These are phyloP conservation scores for Claviceps quebecensis DNA, from an alignment of 2,329 filamentous ascomycete species.

Conservation along the genomic window DNA sequence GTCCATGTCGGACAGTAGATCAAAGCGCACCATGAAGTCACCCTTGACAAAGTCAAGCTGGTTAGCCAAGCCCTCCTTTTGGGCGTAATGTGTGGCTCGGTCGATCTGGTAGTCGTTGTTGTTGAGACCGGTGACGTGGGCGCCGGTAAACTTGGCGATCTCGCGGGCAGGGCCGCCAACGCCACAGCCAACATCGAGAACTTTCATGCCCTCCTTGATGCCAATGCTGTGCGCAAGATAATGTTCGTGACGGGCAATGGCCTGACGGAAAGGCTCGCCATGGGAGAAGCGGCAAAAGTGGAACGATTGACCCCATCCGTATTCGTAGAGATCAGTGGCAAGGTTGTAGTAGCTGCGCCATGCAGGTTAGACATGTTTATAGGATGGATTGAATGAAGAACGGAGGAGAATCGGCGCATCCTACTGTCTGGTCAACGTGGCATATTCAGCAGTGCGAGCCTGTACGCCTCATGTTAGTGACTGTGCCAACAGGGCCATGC, in stretches of 20 bases:
- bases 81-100: conserved; percentile 73
- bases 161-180: conserved; percentile 90
- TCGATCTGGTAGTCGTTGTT: conserved; percentile 99
- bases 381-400: no score
- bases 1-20: neutral
- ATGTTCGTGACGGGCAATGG: conserved; percentile 93
- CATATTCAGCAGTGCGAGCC: conserved; percentile 77
- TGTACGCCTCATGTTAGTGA: conserved; percentile 20
- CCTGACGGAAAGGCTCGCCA: conserved; percentile 77
- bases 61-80: conserved; percentile 63
- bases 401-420: conserved; percentile 18
- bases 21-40: conserved; percentile 67
- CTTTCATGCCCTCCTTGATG: conserved; percentile 73
- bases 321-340: conserved; percentile 92
- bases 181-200: conserved; percentile 93
- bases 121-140: conserved; percentile 83
- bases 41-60: conserved; percentile 85
- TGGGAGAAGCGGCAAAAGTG: conserved; percentile 91
- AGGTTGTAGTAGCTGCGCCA: conserved; percentile 75
- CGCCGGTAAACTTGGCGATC: conserved; percentile 90
- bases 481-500: neutral
- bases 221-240: conserved; percentile 86
- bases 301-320: conserved; percentile 92
- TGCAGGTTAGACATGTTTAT: conserved; percentile 7
- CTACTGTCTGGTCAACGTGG: conserved; percentile 82